Base-by-base conservation (phyloP, 106 monocot species). In the Chionographis japonica region DNA sequence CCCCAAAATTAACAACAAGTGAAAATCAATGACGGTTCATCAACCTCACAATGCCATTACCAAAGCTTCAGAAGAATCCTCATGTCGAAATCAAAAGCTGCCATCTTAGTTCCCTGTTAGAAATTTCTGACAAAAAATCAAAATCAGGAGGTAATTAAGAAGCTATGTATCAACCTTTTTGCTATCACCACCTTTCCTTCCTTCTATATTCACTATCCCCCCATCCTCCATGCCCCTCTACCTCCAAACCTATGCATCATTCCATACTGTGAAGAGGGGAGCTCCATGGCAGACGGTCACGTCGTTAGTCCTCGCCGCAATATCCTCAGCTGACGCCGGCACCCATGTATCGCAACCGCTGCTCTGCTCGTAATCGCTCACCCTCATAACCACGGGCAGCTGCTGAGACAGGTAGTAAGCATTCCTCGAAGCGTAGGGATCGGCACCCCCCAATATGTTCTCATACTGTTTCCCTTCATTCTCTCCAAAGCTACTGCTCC, bases 1-100 rank as follows among this genome's bases (percentile, higher is more conserved):
- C 77, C 85, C 86, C 90, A 90, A 90, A 90, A 90, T 69, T 90
- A 78, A 90, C 77, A 77, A 74, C 86, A 73, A 59, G 42, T 53
- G 61, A 74, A 52, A 49, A 18, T 59, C 37, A 19, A 17, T n/a
- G 49, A 43, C 50, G 52, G 18, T 19, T n/a, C 42, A 69, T 4
- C 52, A 66, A 53, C 37, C 64, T 49, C 63, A 18, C 67, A 61
- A 54, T 55, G 83, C 86, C 73, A 74, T 86, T 72, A 86, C 77
- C 89, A 79, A 39, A 37, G 74, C 74, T 69, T 80, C 83, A 86
- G 83, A 70, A 75, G 72, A 67, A 75, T 67, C n/a, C 20, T n/a
- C 12, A 16, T 49, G 18, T 19, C 13, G 41, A 9, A 35, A 55
- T 4, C 20, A 9, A 13, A 60, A 55, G 40, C 3, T 37, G 17